Evolutionary conservation across 2,329 filamentous ascomycete genomes (phyloP), one percentile per base, ranked within the genome.

Genomic region (Aspergillus flavus): DNA sequence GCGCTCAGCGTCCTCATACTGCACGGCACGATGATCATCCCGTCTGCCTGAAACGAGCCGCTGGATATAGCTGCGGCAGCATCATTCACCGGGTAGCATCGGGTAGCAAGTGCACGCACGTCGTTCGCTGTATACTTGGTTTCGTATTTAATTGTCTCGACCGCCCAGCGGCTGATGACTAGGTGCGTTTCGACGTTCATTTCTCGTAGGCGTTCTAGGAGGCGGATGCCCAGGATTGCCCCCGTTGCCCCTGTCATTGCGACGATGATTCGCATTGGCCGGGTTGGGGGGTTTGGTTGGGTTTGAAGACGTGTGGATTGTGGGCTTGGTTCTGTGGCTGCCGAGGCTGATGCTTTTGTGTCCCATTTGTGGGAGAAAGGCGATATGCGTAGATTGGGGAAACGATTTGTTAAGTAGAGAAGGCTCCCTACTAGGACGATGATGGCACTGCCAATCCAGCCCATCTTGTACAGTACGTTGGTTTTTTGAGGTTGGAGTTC

Each of bases 191-290:
- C 81, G 34, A 82, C 69, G 21, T 76, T 68, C 26, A 82, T 73
- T 2, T 65, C 59, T 5, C 76, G 76, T 1, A 83, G 75, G 9
- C 39, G 26, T 36, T 61, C 52, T 2, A 61, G 39, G 14, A 56
- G 30, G 3, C 72, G 73, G 58, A 83, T 78, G 4, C 73, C 80
- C 4, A 77, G 71, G 3, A 75, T 68, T 7, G 80, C 72, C 6
- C 81, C 81, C 1, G 82, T 83, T 1, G 81, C 81, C 5, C 81
- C 81, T 2, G 81, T 83, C 10, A 84, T 76, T 39, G 74, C 82
- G n/a, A 83, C 73, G 4, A 83, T 48, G 10, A 61, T 53, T 19
- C 50, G 39, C 28, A 32, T 59, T 3, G 57, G 57, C 11, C 34
- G 32, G 52, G 32, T 26, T 58, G 57, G 28, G 21, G 14, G 16